Base-by-base conservation (phyloP, 176 grass and related monocot species). In the Elaeis guineensis region DNA sequence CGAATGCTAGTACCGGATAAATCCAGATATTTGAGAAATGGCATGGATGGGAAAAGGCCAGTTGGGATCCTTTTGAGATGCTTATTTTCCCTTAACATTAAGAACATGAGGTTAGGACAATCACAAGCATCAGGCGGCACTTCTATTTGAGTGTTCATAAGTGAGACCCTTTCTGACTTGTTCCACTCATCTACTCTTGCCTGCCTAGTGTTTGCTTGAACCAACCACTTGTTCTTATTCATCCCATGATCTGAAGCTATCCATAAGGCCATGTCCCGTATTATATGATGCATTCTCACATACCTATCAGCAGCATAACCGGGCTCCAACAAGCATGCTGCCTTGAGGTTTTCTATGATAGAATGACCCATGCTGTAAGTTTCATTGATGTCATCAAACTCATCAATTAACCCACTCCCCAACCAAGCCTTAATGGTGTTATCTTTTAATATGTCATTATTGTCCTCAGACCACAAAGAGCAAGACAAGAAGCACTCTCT, bases 281-380 rank as follows among this genome's bases (percentile, higher is more conserved):
- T 70, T 9, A 79, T 49, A 49, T 79, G 54, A 25, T 78, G 81
- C n/a, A 84, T 18, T 48, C 55, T 73, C 35, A 84, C 58, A 24
- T 73, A 58, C 5, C 5, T 5, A 17, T 79, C 25, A 12, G 64
- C 32, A 0, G 61, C 16, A 15, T 62, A 29, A 21, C 76, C 57
- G 2, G 4, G n/a, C 52, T 85, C 72, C 66, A 85, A 22, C n/a
- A 85, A 76, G 25, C 76, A 79, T n/a, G 57, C 66, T 58, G 74
- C 60, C 56, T 76, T 85, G 8, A 85, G 74, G 39, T 60, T 75
- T 21, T 79, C 76, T 44, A 84, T 79, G 35, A 85, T 75, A 26
- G 58, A 66, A 17, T 84, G 39, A 4, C 82, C 76, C 25, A 62
- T 63, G 55, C 58, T 11, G 2, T 75, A 67, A 53, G 62, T 65